Base-by-base conservation (phyloP, 371 early-diverging fungal species). In the Capillidium heterosporum region DNA sequence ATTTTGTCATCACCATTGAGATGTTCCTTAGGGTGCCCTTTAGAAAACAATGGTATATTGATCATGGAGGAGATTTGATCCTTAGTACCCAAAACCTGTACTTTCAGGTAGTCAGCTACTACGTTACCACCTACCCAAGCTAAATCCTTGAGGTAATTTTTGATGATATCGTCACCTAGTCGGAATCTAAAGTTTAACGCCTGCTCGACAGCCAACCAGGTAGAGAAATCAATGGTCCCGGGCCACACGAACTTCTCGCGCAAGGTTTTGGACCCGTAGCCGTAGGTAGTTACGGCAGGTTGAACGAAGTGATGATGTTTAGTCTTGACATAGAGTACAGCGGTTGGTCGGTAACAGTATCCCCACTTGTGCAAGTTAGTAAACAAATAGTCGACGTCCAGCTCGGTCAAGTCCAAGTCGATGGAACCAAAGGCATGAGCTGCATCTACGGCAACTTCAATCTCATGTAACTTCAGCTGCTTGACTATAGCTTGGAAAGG, bases 341-440 rank as follows among this genome's bases (percentile, higher is more conserved):
- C 79, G 1, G 69, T 65, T 11, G 81, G 77, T 26, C 82, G 72
- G 21, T 76, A 71, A 39, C 70, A 66, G 58, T 66, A 82, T 10
- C 81, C 61, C 87, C 87, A 86, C 67, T 85, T 84, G 62, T 86
- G 85, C 32, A 71, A 69, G 55, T 81, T 84, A 31, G 79, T 75
- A 13, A 77, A 71, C 47, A 80, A 80, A 62, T 76, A 86, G 62
- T 86, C 87, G 1, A 82, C 70, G 56, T 72, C 66, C 13, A 70
- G 35, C 26, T 58, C 66, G 27, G 64, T 62, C 26, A 86, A 49
- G 57, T 82, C 60, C 21, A 86, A 56, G 3, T 74, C 73, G 15
- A 84, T 71, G 59, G 83, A 82, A 10, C 86, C 85, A 28, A 83
- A 70, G 1, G 75, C 71, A 59, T 86, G 85, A 0, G 85, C 85